These are phyloP conservation scores for Rubroshorea leprosula DNA, from an alignment of 345 rosid genomes.

Conservation along the genomic window DNA sequence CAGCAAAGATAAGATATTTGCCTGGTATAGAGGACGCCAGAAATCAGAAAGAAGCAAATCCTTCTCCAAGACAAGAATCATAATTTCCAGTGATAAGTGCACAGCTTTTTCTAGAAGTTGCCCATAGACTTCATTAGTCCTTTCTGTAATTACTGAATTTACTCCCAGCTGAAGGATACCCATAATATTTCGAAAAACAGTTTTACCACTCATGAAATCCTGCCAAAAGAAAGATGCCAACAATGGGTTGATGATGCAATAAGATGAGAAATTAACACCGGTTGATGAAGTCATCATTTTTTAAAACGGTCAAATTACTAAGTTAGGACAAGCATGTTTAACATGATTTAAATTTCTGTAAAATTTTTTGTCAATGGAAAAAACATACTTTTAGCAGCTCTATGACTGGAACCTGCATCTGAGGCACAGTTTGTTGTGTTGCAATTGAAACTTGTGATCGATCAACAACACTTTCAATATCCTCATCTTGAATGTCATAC, in stretches of 20 bases:
- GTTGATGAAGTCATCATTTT: no score
- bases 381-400: constrained; percentile 77
- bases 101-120: constrained; percentile 84
- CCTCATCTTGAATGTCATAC: constrained; percentile 82
- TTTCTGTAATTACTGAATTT: constrained; percentile 61
- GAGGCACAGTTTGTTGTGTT: constrained; percentile 50
- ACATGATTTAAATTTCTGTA: no score
- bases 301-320: no score
- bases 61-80: constrained; percentile 74
- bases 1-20: constrained; percentile 17
- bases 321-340: no score
- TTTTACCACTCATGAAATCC: constrained; percentile 99
- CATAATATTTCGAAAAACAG: constrained; percentile 81
- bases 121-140: constrained; percentile 72
- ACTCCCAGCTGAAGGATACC: constrained; percentile 81
- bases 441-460: constrained; percentile 40
- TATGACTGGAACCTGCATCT: constrained; percentile 75
- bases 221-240: constrained; percentile 23
- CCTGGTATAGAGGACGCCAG: constrained; percentile 97
- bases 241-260: constrained; percentile 3
- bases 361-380: no score
- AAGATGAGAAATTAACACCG: not conserved
- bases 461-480: constrained; percentile 55
- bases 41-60: constrained; percentile 73
- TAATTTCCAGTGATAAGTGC: constrained; percentile 75